Evolutionary conservation across 371 early-diverging fungal species (phyloP), one percentile per base, ranked within the genome.

Genomic region (Smittium culicis): DNA sequence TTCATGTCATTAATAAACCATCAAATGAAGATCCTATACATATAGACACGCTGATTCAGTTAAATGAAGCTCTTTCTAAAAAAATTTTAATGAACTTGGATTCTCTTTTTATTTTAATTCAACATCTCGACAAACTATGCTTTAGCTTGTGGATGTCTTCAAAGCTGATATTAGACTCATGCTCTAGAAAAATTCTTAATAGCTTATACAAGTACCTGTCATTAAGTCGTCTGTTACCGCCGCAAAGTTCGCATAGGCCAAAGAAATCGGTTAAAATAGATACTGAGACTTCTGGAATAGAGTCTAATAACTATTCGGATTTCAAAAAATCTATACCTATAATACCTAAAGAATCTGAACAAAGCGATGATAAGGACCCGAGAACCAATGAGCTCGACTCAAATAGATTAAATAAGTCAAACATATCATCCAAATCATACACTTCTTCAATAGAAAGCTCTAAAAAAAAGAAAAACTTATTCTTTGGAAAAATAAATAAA

Each of bases 101-200:
- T 25, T 62, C 67, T 1, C 65, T 78, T 25, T 33, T 59, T 17
- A 70, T 68, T 31, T 63, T 75, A 24, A 66, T 77, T 58, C 73
- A 74, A 64, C 62, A 71, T 17, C 72, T 78, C 27, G 63, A 63
- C 33, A 32, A n/a, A 14, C n/a, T 32, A 24, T 63, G 63, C 35
- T 72, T 78, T 69, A 67, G 72, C 20, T 65, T 78, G 67, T 74
- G 73, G 55, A 69, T 78, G 27, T 65, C 75, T 32, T 76, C 74
- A 58, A 78, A 78, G 68, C 71, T 72, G 25, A 75, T 74, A 2
- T 35, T 78, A 2, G 78, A 78, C 66, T 73, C 74, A 5, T 77
- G 78, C 61, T 73, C 71, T 60, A 70, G 69, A 16, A 68, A n/a
- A 56, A 68, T 30, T 35, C 29, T 30, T 20, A 16, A 27, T 64